Evolutionary conservation across 75 land plant genomes (phyloP).

Genomic region (Pseudotsuga menziesii): DNA sequence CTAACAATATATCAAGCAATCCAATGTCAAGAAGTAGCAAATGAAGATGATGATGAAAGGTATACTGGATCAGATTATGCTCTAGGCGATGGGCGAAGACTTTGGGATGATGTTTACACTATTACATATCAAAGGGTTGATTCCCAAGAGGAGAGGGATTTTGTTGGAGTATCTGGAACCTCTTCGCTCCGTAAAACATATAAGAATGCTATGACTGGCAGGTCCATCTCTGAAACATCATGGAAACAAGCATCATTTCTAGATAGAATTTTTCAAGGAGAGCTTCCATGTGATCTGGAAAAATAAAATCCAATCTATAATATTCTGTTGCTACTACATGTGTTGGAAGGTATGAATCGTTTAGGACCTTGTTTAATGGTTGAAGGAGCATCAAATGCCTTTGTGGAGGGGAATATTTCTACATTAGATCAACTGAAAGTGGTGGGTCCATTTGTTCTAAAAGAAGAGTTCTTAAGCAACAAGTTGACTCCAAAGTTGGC

Average conservation of each 20-base stretch:
- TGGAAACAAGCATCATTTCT: conserved; percentile 22
- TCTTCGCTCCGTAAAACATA: too few species aligned
- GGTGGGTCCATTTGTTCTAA: conserved; percentile 31
- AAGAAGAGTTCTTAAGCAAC: conserved; percentile 66
- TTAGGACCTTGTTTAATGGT: conserved; percentile 36
- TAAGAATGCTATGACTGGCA: too few species aligned
- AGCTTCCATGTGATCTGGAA: conserved; percentile 65
- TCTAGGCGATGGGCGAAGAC: conserved; percentile 10
- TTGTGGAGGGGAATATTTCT: conserved; percentile 20
- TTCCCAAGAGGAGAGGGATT: not conserved
- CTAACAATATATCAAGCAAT: too few species aligned
- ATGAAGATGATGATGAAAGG: conserved; percentile 11
- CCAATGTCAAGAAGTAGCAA: not conserved
- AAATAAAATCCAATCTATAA: conserved; percentile 55
- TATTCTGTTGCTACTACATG: conserved; percentile 58
- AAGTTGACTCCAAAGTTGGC: conserved; percentile 88
- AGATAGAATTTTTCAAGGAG: conserved; percentile 34
- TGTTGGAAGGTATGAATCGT: conserved; percentile 70
- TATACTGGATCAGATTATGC: conserved; percentile 17
- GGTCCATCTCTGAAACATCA: too few species aligned
- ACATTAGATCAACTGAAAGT: conserved; percentile 38
- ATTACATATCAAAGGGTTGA: conserved; percentile 41
- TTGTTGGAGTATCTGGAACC: not conserved
- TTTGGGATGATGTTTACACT: conserved; percentile 56
- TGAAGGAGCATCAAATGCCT: conserved; percentile 54